Evolutionary conservation across 495 filamentous ascomycete species (phyloP).

Genomic region (Talaromyces proteolyticus): DNA sequence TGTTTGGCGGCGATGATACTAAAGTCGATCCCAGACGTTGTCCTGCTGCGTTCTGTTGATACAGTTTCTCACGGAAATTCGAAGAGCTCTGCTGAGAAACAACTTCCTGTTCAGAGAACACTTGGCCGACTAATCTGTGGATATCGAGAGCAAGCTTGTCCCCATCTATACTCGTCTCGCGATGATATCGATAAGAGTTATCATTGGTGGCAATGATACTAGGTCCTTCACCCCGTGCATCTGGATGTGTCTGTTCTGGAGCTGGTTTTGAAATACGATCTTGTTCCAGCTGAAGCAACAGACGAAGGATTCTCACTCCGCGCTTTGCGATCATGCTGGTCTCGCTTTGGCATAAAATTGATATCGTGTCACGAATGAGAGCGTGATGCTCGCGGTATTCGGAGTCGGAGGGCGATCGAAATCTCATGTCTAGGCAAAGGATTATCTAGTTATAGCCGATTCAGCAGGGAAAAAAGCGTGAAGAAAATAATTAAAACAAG

Average conservation of each 20-base stretch:
- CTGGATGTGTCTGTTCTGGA: neutral
- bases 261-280: slow-evolving; percentile 5
- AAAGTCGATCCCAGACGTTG: too few species aligned
- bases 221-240: neutral
- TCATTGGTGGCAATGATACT: neutral
- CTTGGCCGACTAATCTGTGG: slow-evolving; percentile 3
- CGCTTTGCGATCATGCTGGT: slow-evolving; percentile 28
- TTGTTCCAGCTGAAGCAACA: slow-evolving; percentile 14
- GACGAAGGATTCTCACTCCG: slow-evolving; percentile 19
- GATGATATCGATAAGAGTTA: neutral
- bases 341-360: slow-evolving; percentile 17
- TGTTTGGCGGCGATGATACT: neutral
- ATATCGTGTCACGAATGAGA: slow-evolving; percentile 24
- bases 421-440: slow-evolving; percentile 32
- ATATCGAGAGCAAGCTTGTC: neutral
- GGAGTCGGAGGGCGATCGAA: slow-evolving; percentile 19
- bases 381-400: slow-evolving; percentile 26
- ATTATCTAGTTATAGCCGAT: slow-evolving; percentile 19
- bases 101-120: neutral
- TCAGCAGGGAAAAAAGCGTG: neutral
- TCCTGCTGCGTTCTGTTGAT: too few species aligned
- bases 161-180: neutral
- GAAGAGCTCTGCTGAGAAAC: neutral
- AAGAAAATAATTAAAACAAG: neutral
- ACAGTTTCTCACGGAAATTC: too few species aligned